A percentile compares a stretch with the other conserved stretches of the same genome.
Evolutionary conservation across 2,329 filamentous ascomycete species (phyloP).

Genomic region (Nannizziopsis arthrosporioides): DNA sequence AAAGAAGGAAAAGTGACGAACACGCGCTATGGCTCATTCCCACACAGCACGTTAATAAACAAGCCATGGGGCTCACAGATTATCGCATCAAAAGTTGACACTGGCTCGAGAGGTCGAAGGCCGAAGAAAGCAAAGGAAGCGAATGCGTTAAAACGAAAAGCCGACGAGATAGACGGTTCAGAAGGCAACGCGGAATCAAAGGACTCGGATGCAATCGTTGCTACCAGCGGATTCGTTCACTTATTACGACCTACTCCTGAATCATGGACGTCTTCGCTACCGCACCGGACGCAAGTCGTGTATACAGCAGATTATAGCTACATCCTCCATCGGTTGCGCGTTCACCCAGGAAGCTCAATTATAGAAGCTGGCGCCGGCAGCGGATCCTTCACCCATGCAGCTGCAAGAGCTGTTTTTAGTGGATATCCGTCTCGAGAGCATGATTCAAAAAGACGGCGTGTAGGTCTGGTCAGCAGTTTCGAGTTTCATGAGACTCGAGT

Average conservation of each 20-base stretch:
- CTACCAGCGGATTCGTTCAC: constrained; percentile 39
- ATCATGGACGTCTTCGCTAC: constrained; percentile 40
- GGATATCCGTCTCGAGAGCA: constrained; percentile 28
- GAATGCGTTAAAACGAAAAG: constrained; percentile 14
- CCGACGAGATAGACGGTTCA: constrained; percentile 29
- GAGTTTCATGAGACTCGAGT: constrained; percentile 40
- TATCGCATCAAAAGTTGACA: constrained; percentile 78
- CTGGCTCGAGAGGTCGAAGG: constrained; percentile 70
- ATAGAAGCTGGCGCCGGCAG: constrained; percentile 44
- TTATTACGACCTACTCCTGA: constrained; percentile 41
- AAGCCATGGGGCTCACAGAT: constrained; percentile 88
- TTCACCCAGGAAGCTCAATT: constrained; percentile 35
- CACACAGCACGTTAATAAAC: constrained; percentile 63
- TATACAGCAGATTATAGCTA: constrained; percentile 45
- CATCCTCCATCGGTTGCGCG: constrained; percentile 39
- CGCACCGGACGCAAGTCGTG: constrained; percentile 43
- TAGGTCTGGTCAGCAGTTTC: constrained; percentile 40
- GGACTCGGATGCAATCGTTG: constrained; percentile 26
- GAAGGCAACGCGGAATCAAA: constrained; percentile 21
- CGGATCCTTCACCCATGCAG: constrained; percentile 42
- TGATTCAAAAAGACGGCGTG: constrained; percentile 20
- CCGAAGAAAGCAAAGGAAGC: constrained; percentile 30
- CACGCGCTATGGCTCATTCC: constrained; percentile 86
- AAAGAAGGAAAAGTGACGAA: constrained; percentile 70
- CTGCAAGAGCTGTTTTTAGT: constrained; percentile 40